phyloP scores from a whole-genome alignment of 495 filamentous ascomycete genomes.

The Sphaerosporella brunnea region DNA sequence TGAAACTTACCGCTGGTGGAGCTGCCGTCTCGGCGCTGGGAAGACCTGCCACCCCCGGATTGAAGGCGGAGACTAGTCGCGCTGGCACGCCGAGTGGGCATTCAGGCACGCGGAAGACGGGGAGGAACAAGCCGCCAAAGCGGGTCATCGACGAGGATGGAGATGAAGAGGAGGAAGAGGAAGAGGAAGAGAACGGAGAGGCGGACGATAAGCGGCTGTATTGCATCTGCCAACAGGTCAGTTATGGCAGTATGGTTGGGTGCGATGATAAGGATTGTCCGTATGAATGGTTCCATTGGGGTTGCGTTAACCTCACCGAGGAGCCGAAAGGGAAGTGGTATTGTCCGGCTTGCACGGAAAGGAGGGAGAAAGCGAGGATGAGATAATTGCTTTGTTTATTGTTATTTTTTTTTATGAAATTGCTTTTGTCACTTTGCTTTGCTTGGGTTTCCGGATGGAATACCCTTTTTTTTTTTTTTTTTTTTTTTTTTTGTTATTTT shows the following conservation, averaged over 20 bases:
- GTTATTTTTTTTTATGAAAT: too few species aligned
- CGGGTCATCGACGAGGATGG: conserved; percentile 22
- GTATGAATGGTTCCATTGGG: conserved; percentile 98
- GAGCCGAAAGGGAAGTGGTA: conserved; percentile 89
- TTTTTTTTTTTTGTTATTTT: too few species aligned
- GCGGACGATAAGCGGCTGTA: conserved; percentile 79
- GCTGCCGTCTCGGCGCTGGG: neutral
- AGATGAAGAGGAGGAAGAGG: conserved; percentile 42
- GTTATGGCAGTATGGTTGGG: conserved; percentile 93
- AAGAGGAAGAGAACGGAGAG: conserved; percentile 65
- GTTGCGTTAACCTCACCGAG: conserved; percentile 70
- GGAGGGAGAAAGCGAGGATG: conserved; percentile 31
- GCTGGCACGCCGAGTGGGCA: conserved; percentile 5
- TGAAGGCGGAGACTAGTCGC: neutral
- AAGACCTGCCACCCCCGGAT: neutral
- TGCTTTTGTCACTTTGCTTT: too few species aligned
- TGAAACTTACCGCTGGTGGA: neutral
- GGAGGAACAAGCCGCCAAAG: conserved; percentile 21
- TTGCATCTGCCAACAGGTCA: conserved; percentile 80
- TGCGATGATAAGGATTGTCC: conserved; percentile 88
- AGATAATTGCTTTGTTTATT: too few species aligned
- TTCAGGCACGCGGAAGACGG: conserved; percentile 9
- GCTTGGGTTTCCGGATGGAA: too few species aligned
- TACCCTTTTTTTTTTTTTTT: too few species aligned
- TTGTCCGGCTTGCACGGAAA: conserved; percentile 62